Percentiles rank a stretch among this genome's conserved stretches.
phyloP scores from a whole-genome alignment of 768 basidiomycete species.

The Boletus reticulatus region DNA sequence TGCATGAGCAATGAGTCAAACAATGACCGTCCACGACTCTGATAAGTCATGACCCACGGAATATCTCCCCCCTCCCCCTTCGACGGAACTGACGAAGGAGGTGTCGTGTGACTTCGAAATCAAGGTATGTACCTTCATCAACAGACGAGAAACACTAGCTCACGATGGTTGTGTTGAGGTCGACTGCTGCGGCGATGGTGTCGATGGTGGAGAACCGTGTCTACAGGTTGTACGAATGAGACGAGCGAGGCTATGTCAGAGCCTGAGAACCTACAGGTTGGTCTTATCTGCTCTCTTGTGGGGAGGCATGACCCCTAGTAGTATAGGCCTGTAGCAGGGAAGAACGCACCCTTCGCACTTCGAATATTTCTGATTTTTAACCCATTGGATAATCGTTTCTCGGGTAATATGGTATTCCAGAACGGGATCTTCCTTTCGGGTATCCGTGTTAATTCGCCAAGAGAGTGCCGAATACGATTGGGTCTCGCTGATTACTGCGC shows the following conservation, averaged over 20 bases:
- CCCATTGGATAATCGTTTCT: slow-evolving; percentile 2
- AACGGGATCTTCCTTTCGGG: background rate
- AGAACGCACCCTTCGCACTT: background rate
- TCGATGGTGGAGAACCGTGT: background rate
- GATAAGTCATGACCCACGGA: slow-evolving; percentile 1
- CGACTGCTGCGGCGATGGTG: background rate
- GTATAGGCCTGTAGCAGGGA: background rate
- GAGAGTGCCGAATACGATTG: background rate
- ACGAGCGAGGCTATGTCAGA: background rate
- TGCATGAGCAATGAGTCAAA: background rate
- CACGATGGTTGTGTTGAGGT: slow-evolving; percentile 1
- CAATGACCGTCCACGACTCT: background rate
- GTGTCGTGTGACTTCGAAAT: background rate
- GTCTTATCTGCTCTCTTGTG: background rate
- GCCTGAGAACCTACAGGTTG: background rate
- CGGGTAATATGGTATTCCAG: background rate
- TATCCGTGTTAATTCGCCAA: slow-evolving; percentile 11
- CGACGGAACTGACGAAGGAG: background rate
- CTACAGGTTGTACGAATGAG: background rate
- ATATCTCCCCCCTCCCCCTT: background rate
- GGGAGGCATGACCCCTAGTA: background rate
- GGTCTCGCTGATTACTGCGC: background rate
- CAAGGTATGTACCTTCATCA: too few species aligned
- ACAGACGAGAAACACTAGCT: background rate
- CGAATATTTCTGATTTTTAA: background rate